Base-by-base conservation (phyloP, 1,284 basidiomycete species). In the Malassezia arunalokei region DNA sequence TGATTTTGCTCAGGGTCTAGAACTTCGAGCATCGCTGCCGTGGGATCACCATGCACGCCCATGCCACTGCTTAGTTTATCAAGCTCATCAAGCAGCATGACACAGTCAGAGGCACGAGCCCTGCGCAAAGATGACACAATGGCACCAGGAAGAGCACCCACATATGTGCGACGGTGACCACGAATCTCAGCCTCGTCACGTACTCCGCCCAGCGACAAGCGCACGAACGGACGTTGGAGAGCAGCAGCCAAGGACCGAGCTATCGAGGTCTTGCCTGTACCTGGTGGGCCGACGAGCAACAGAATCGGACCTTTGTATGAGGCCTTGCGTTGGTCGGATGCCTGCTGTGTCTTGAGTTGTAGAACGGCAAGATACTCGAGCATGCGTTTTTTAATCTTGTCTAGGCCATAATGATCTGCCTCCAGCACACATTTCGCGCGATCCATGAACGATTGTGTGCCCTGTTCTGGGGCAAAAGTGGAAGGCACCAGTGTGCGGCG, bases 251-350 rank as follows among this genome's bases (percentile, higher is more conserved):
- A 64, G 28, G 68, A 72, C 24, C 64, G 57, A 29, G 70, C 69
- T 43, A 73, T 73, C 28, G 66, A 68, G 8, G 69, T 73, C 59
- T 73, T 71, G 31, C 69, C 69, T 5, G 67, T 69, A 20, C 68
- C 68, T 7, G 68, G 67, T 11, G 73, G 71, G 14, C 61, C 58
- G 37, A 76, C 81, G 52, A 77, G 84, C 79, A 90, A 73, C 14
- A 91, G 76, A 55, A 91, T 90, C 0, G 88, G 87, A 0, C 85
- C 87, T 63, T 85, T 60, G 52, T 68, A 63, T 27, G 51, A 54
- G 9, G 65, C 59, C 11, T 7, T 15, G 6, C 29, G 12, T 28
- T 7, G 17, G 33, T 8, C 6, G 52, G 68, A 68, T 12, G 44
- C 42, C 44, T 73, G 70, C 45, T 66, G 64, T 43, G 65, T 66